Conservation (phyloP, 108 stramenopile genomes). For the Stephanodiscus minutulus region DNA sequence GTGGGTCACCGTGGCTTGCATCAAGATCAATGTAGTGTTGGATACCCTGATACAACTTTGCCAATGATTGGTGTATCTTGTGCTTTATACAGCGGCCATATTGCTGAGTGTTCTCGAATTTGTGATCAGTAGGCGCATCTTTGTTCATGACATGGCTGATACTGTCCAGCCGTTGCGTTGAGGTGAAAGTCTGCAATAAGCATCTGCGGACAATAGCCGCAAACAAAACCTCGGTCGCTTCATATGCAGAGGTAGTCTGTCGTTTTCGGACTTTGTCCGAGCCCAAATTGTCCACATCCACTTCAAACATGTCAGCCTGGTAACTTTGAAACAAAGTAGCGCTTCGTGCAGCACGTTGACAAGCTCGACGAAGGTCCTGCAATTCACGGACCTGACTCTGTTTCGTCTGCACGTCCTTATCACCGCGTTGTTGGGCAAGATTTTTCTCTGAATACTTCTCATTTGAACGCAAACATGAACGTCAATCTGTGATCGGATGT, state of each 20-base stretch:
- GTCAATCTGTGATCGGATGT: background rate
- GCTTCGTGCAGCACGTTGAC: slow-evolving; percentile 16
- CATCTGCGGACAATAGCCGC: slow-evolving; percentile 29
- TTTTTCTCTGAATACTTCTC: slow-evolving; percentile 29
- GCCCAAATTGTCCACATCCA: background rate
- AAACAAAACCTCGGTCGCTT: slow-evolving; percentile 26
- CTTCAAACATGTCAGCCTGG: slow-evolving; percentile 29
- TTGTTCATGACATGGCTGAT: slow-evolving; percentile 21
- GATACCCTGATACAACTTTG: slow-evolving; percentile 19
- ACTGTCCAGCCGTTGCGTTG: slow-evolving; percentile 1
- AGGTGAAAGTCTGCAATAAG: slow-evolving; percentile 11
- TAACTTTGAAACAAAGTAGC: slow-evolving; percentile 16
- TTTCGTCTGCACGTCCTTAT: background rate
- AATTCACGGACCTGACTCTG: slow-evolving; percentile 20
- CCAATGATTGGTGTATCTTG: background rate
- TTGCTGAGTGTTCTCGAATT: slow-evolving; percentile 10
- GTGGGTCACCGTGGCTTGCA: slow-evolving; percentile 19
- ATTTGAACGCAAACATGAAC: slow-evolving; percentile 8
- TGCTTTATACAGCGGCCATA: slow-evolving; percentile 1
- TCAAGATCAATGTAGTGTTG: slow-evolving; percentile 20
- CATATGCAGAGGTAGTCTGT: slow-evolving; percentile 24
- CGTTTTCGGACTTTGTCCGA: slow-evolving; percentile 5
- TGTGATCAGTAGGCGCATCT: slow-evolving; percentile 18
- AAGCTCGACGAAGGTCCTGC: slow-evolving; percentile 19
- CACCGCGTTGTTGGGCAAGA: slow-evolving; percentile 18